A percentile compares a stretch with the other conserved stretches of the same genome.
Conservation (phyloP, 129 eudicot genomes). For the Gnaphalium uliginosum region DNA sequence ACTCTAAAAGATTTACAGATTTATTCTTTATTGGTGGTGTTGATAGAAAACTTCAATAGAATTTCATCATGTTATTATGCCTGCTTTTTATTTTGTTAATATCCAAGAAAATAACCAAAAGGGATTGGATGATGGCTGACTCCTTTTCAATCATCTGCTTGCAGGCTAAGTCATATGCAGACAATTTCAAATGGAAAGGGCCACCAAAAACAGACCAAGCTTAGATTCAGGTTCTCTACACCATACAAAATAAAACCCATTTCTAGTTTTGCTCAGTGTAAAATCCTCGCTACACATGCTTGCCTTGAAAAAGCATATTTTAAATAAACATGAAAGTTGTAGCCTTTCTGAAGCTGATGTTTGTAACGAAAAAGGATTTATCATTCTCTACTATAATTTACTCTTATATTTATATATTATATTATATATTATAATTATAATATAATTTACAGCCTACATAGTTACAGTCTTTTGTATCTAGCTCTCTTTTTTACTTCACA, state of each 20-base stretch:
- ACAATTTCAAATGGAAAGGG: slow-evolving; percentile 97
- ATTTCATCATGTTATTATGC: background rate
- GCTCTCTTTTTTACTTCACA: background rate
- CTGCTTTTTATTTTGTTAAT: background rate
- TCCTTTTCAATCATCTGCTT: slow-evolving; percentile 3
- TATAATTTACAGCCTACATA: slow-evolving; percentile 28
- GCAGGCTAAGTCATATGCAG: slow-evolving; percentile 89
- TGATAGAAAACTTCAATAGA: background rate
- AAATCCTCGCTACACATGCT: background rate
- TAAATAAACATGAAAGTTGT: slow-evolving; percentile 12
- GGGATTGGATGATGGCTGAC: background rate
- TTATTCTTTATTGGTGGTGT: background rate
- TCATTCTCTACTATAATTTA: slow-evolving; percentile 22
- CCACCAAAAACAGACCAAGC: slow-evolving; percentile 48
- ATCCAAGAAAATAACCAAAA: background rate
- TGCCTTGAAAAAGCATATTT: background rate
- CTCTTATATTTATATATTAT: background rate
- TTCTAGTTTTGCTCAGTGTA: background rate
- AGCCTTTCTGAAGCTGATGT: background rate
- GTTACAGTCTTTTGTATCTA: slow-evolving; percentile 10
- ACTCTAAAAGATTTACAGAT: background rate
- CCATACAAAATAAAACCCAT: background rate
- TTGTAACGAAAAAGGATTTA: slow-evolving; percentile 24
- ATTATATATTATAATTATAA: slow-evolving; percentile 7
- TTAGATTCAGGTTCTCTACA: background rate